Base-by-base conservation (phyloP, 2,329 filamentous ascomycete genomes). In the Penicillium psychrosexuale region DNA sequence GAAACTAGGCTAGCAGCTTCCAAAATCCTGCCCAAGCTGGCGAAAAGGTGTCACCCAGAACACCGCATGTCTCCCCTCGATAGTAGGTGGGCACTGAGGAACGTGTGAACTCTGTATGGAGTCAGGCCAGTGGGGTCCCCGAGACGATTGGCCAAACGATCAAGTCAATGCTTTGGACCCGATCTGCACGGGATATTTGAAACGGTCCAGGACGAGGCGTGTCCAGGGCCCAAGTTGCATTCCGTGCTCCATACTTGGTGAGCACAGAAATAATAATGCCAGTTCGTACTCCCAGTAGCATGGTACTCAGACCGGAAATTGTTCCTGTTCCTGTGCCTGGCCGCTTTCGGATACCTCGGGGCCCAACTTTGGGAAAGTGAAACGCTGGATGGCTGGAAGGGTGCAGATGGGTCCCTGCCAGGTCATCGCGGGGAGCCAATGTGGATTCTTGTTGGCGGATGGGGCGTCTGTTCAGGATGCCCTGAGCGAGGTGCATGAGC, bases 351-450 rank as follows among this genome's bases (percentile, higher is more conserved):
- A 36, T 43, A 40, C 24, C 11, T 43, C 17, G 51, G n/a, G 38
- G 51, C 51, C 54, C 54, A 57, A 39, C 53, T 51, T 28, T 17
- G 33, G 19, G 49, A 19, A 34, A 31, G 12, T 44, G 52, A 50
- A 46, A 53, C 57, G 58, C 57, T 57, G 44, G 49, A 31, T 53
- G 51, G 44, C 37, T 27, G 28, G 36, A 34, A 45, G 36, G 44
- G 27, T 48, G 39, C 40, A 44, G 56, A 43, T 50, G 51, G 53
- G 19, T 50, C 44, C 27, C 52, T 61, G 60, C 61, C 62, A 65
- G 58, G 61, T 62, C 62, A 62, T 58, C 61, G 59, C 61, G 60
- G 59, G 61, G 60, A 58, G 58, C 52, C 44, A 43, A 37, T 37
- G 54, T 59, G 56, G 53, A 45, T 53, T 55, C 44, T 17, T 48